Base-by-base conservation (phyloP, 768 basidiomycete species). In the Lactifluus volemus region DNA sequence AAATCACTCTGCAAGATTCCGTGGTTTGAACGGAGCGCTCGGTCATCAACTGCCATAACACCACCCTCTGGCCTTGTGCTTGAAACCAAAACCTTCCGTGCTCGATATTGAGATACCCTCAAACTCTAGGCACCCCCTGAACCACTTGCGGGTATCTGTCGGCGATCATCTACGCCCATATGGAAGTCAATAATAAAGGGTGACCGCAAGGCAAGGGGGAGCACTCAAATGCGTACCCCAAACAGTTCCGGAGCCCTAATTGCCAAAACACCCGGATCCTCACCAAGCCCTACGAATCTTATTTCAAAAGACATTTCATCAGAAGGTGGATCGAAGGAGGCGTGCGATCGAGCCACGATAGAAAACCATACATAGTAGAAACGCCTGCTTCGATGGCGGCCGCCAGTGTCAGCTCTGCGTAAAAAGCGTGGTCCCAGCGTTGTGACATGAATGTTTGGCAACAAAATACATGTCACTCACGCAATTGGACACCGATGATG, bases 351-450 rank as follows among this genome's bases (percentile, higher is more conserved):
- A 17, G 49, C 5, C 8, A 21, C 15, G 34, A 48, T 15, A 32
- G 39, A 30, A 21, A 36, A 21, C 69, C 81, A 64, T 71, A 89
- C 84, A 92, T 91, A 2, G 90, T 92, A 2, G 89, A 92, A 1
- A 93, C 90, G 53, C 90, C 92, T 14, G 89, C 89, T 69, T 92
- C 89, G 65, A 91, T 84, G 4, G 86, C 83, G 12, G 85, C 84
- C 2, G 83, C 81, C 62, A 89, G 73, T 6, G 87, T 88, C 62
- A 87, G 71, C 15, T 82, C 86, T 88, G 63, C 38, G 34, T 58
- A 60, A 59, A 48, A 48, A 49, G 49, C 19, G 42, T 49, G 14
- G 48, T 53, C 49, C 12, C 36, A 34, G 25, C 15, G 51, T 39
- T 58, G 56, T 32, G 11, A 29, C 29, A 21, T 65, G 68, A 53